Percentiles rank a stretch among this genome's conserved stretches.
phyloP scores from a whole-genome alignment of 495 filamentous ascomycete genomes.

The Peziza echinospora region DNA sequence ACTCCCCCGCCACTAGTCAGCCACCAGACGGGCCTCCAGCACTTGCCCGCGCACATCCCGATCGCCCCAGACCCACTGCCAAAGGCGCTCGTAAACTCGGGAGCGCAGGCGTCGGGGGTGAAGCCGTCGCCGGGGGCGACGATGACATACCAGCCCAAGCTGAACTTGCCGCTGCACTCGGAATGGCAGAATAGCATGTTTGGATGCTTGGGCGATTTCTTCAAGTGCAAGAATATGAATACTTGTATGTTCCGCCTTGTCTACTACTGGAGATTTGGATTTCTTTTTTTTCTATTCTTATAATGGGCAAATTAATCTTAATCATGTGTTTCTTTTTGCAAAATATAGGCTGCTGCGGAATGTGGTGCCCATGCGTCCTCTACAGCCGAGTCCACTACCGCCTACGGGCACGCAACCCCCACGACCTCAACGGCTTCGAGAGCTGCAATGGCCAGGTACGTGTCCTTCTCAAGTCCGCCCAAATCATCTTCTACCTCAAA shows the following conservation, averaged over 20 bases:
- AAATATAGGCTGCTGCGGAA: constrained; percentile 5
- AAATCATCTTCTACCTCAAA: neutral
- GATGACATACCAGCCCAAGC: no score
- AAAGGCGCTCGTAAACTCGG: neutral
- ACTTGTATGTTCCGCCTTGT: neutral
- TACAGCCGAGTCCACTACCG: constrained; percentile 6
- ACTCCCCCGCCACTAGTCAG: no score
- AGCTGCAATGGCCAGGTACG: constrained; percentile 6
- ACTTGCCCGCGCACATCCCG: neutral
- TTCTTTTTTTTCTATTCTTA: no score
- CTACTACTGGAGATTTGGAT: neutral
- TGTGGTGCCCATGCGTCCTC: constrained; percentile 8
- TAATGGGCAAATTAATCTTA: no score
- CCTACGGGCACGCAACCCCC: constrained; percentile 5
- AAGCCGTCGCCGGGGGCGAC: no score
- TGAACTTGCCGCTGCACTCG: no score
- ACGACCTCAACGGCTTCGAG: constrained; percentile 1
- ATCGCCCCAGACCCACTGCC: neutral
- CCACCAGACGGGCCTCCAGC: neutral
- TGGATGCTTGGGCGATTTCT: constrained; percentile 6
- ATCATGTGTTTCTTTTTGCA: no score
- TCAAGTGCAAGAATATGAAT: constrained; percentile 3
- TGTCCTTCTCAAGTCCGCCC: neutral
- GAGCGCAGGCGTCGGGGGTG: neutral
- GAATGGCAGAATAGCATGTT: constrained; percentile 9